Percentiles rank a stretch among this genome's conserved stretches.
phyloP scores from a whole-genome alignment of 163 green algal genomes.

The Botryococcus braunii region DNA sequence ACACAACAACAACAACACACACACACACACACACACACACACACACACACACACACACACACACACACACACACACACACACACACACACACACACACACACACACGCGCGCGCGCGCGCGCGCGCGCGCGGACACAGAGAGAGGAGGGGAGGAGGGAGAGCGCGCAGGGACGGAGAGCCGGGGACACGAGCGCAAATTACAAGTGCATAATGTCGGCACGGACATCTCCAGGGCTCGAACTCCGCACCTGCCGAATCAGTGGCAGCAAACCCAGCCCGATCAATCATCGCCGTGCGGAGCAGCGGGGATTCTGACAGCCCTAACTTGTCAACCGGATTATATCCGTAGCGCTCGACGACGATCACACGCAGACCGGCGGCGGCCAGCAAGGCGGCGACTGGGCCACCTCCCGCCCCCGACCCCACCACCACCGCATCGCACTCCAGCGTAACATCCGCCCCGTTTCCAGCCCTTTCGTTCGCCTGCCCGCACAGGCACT shows the following conservation, averaged over 20 bases:
- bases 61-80: too few relatives aligned
- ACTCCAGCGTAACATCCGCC: too few relatives aligned
- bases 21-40: too few relatives aligned
- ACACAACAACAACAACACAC: too few relatives aligned
- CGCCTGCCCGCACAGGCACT: too few relatives aligned
- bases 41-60: too few relatives aligned
- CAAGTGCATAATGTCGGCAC: conserved; percentile 15
- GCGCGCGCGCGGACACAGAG: too few relatives aligned
- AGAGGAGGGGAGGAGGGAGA: too few relatives aligned
- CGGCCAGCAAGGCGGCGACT: conserved; percentile 41
- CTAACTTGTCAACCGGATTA: neutral
- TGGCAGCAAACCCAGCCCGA: neutral
- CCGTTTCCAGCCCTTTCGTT: too few relatives aligned
- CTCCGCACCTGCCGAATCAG: neutral
- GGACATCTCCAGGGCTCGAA: neutral
- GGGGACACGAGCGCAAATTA: neutral
- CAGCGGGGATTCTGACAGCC: neutral
- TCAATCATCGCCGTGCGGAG: neutral
- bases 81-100: too few relatives aligned
- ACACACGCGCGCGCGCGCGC: too few relatives aligned
- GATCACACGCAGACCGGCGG: conserved; percentile 37
- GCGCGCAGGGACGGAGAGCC: too few relatives aligned
- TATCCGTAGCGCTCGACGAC: neutral
- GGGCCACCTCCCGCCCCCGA: conserved; percentile 57
- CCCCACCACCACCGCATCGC: conserved; percentile 63